These are phyloP conservation scores for Saprolegnia diclina DNA, from an alignment of 352 stramenopile genomes.

Conservation along the genomic window DNA sequence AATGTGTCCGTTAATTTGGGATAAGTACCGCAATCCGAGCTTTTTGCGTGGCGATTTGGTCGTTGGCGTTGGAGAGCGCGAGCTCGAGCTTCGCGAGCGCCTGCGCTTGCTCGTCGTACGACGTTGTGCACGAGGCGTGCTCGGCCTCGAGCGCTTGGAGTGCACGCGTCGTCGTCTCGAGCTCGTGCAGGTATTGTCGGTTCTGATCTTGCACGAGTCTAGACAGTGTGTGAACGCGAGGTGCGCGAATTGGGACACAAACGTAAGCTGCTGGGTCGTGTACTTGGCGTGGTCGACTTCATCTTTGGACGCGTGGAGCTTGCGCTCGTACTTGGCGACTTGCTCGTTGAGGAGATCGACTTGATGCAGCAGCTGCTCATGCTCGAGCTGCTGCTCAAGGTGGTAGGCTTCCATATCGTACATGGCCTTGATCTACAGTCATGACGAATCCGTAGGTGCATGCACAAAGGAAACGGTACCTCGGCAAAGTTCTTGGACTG, in stretches of 20 bases:
- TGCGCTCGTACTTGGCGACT: conserved; percentile 73
- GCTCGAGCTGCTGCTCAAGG: conserved; percentile 49
- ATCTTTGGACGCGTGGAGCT: conserved; percentile 53
- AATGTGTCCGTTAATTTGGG: neutral
- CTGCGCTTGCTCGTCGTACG: neutral
- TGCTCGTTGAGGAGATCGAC: conserved; percentile 75
- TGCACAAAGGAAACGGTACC: conserved; percentile 36
- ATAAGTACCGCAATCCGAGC: neutral
- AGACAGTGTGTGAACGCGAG: neutral
- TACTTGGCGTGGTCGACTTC: conserved; percentile 39
- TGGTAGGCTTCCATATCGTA: conserved; percentile 33
- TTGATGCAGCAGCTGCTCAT: conserved; percentile 62
- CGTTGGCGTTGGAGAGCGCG: neutral
- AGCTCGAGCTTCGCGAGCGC: neutral
- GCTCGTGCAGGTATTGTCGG: conserved; percentile 46
- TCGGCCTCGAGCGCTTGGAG: conserved; percentile 53
- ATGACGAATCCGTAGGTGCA: conserved; percentile 23
- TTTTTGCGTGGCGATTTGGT: neutral
- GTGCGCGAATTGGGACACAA: conserved; percentile 1
- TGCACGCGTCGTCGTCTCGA: conserved; percentile 42
- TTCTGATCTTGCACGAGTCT: conserved; percentile 45
- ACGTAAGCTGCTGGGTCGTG: conserved; percentile 53
- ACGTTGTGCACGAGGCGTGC: conserved; percentile 14
- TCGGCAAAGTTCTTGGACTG: conserved; percentile 18
- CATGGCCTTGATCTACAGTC: conserved; percentile 31